Evolutionary conservation across 805 yeast genomes (phyloP).

Genomic region (Yarrowia yakushimensis): DNA sequence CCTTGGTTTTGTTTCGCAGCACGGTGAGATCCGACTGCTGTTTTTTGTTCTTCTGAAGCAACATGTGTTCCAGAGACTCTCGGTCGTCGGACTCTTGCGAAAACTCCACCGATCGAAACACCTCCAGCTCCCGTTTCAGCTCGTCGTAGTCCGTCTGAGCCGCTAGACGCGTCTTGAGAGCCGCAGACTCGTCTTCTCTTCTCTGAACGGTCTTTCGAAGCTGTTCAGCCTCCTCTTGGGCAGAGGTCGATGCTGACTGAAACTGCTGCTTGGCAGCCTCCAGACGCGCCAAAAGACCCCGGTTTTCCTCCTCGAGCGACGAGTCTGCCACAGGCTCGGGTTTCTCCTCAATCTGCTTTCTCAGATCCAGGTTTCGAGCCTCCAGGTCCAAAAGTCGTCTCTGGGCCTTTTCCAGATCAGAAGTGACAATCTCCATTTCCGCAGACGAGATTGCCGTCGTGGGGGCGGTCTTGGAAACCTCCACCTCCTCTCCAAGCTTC

Average conservation of each 20-base stretch:
- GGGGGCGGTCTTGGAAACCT: not conserved
- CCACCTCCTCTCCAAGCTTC: constrained; percentile 37
- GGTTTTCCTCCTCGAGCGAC: constrained; percentile 53
- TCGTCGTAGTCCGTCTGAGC: constrained; percentile 72
- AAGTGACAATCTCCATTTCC: constrained; percentile 60
- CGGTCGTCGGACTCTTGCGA: constrained; percentile 37
- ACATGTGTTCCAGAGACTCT: constrained; percentile 50
- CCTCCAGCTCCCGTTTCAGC: constrained; percentile 67
- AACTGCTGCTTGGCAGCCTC: constrained; percentile 44
- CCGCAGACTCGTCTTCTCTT: constrained; percentile 45
- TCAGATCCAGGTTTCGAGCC: constrained; percentile 69
- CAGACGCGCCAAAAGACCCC: constrained; percentile 54
- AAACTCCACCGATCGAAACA: constrained; percentile 72
- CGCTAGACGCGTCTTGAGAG: constrained; percentile 49
- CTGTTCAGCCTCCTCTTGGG: constrained; percentile 36
- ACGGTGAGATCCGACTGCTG: constrained; percentile 67
- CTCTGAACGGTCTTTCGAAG: not conserved
- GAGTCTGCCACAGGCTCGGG: constrained; percentile 27
- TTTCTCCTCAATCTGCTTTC: constrained; percentile 56
- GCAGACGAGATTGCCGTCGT: constrained; percentile 29
- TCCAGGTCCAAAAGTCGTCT: constrained; percentile 67
- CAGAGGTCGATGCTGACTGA: constrained; percentile 30
- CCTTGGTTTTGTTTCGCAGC: constrained; percentile 56
- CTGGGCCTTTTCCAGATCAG: constrained; percentile 72
- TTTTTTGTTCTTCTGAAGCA: constrained; percentile 67